phyloP scores from a whole-genome alignment of 495 filamentous ascomycete species.

The Xylaria flabelliformis region DNA sequence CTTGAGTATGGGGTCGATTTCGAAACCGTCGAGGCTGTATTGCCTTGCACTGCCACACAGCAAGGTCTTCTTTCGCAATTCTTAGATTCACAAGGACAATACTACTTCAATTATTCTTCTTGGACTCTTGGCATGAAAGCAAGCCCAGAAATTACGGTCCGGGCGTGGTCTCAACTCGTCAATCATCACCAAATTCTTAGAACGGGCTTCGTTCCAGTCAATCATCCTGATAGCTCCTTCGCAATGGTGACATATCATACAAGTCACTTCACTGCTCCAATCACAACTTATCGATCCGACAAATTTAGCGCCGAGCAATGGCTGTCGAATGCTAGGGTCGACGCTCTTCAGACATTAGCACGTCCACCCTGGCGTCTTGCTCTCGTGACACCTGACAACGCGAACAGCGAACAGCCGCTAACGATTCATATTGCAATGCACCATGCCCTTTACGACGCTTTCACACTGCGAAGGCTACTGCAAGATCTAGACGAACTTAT shows the following conservation, averaged over 20 bases:
- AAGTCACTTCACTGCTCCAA: conserved; percentile 29
- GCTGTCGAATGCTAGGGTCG: conserved; percentile 30
- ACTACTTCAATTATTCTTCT: conserved; percentile 68
- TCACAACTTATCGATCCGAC: conserved; percentile 19
- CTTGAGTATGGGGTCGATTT: conserved; percentile 9
- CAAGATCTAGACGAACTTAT: conserved; percentile 53
- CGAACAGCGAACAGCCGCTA: conserved; percentile 29
- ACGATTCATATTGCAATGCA: conserved; percentile 60
- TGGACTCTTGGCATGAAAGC: conserved; percentile 47
- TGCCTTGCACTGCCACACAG: conserved; percentile 71
- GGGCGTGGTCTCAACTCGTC: conserved; percentile 64
- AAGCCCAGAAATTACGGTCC: conserved; percentile 40
- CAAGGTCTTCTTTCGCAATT: conserved; percentile 68
- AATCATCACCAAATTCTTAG: conserved; percentile 69
- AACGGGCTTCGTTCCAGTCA: conserved; percentile 69
- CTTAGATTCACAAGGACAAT: conserved; percentile 56
- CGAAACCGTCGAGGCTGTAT: conserved; percentile 49
- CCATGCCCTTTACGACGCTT: conserved; percentile 82
- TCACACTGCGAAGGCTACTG: conserved; percentile 67
- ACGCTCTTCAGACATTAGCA: conserved; percentile 28
- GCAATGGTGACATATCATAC: conserved; percentile 67
- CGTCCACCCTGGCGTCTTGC: conserved; percentile 42
- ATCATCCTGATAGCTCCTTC: conserved; percentile 63
- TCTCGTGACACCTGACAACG: conserved; percentile 28
- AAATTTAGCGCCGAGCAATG: conserved; percentile 42